Conservation (phyloP, 176 grass and related monocot genomes). For the Musa itinerans region DNA sequence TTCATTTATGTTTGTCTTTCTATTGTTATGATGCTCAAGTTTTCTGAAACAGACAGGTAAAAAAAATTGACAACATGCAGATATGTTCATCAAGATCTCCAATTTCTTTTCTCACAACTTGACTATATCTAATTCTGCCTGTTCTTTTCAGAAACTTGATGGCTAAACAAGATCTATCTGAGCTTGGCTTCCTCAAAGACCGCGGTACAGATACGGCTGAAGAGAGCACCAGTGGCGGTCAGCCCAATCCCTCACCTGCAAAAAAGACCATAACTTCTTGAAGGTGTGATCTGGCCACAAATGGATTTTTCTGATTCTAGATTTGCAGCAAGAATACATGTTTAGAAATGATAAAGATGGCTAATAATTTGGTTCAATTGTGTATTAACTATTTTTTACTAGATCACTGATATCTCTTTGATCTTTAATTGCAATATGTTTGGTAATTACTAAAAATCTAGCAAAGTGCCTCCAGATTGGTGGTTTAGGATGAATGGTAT, state of each 20-base stretch:
- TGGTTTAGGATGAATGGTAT: too few relatives aligned
- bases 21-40: neutral
- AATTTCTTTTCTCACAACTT: neutral
- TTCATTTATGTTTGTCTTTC: too few relatives aligned
- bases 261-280: slow-evolving; percentile 12
- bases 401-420: too few relatives aligned
- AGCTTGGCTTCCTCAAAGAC: slow-evolving; percentile 51
- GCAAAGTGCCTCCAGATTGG: too few relatives aligned
- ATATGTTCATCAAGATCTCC: neutral
- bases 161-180: slow-evolving; percentile 71
- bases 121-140: slow-evolving; percentile 4
- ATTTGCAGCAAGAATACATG: too few relatives aligned
- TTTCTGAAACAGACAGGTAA: neutral
- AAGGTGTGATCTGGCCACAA: neutral
- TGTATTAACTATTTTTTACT: too few relatives aligned
- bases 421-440: too few relatives aligned
- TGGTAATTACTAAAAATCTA: too few relatives aligned
- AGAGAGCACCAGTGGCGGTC: slow-evolving; percentile 14
- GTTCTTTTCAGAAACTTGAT: slow-evolving; percentile 50
- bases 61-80: neutral
- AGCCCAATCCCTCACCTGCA: slow-evolving; percentile 8
- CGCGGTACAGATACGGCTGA: slow-evolving; percentile 6
- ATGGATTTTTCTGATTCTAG: neutral
- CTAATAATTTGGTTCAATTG: too few relatives aligned
- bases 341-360: too few relatives aligned